phyloP scores from a whole-genome alignment of 108 stramenopile genomes.

The Fragilariopsis cylindrus region DNA sequence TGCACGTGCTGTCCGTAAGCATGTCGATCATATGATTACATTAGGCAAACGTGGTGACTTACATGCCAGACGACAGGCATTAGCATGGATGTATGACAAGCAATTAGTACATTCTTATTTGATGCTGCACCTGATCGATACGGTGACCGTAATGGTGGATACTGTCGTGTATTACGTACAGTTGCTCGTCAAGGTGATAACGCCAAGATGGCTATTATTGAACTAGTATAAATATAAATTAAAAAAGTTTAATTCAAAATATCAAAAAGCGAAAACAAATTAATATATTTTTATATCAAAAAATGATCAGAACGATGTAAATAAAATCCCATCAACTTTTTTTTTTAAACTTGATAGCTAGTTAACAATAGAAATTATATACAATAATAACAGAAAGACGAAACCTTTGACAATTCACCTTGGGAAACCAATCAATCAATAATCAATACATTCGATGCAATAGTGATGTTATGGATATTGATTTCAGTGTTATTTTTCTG shows the following conservation, averaged over 20 bases:
- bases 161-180: slow-evolving; percentile 93
- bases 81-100: slow-evolving; percentile 97
- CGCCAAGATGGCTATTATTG: slow-evolving; percentile 96
- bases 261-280: not conserved
- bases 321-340: no score
- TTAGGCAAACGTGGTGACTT: slow-evolving; percentile 93
- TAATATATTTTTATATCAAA: no score
- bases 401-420: not conserved
- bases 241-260: slow-evolving; percentile 2
- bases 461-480: no score
- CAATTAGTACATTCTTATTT: slow-evolving; percentile 93
- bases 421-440: no score
- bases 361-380: no score
- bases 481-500: no score
- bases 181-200: slow-evolving; percentile 95
- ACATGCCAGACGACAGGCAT: slow-evolving; percentile 92
- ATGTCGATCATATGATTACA: slow-evolving; percentile 96
- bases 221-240: slow-evolving; percentile 80
- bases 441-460: no score
- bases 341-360: no score
- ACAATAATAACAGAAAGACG: not conserved
- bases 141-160: slow-evolving; percentile 86
- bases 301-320: no score
- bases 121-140: slow-evolving; percentile 94
- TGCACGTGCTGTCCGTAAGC: slow-evolving; percentile 92